Evolutionary conservation across 2,329 filamentous ascomycete species (phyloP).

Genomic region (Penicillium sp.): DNA sequence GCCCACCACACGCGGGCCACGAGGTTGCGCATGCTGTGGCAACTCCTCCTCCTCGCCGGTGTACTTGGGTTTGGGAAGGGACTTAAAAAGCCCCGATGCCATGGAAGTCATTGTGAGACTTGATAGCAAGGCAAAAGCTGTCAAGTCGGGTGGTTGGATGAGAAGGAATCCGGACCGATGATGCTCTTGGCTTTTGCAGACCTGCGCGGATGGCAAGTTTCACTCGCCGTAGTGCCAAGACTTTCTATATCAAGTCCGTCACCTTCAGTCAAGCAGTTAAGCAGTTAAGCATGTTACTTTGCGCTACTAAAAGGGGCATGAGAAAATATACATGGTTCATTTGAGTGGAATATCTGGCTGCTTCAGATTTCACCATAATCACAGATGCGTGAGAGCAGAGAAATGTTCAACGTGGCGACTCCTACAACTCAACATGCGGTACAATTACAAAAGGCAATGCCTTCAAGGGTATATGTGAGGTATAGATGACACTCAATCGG

Average conservation of each 20-base stretch:
- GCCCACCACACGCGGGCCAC: slow-evolving; percentile 76
- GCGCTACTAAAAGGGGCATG: background rate
- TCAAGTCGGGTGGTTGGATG: slow-evolving; percentile 17
- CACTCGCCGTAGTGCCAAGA: slow-evolving; percentile 11
- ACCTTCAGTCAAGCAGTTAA: background rate
- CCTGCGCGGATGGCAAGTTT: slow-evolving; percentile 13
- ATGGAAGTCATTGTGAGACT: slow-evolving; percentile 57
- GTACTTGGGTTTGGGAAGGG: slow-evolving; percentile 85
- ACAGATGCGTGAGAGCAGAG: background rate
- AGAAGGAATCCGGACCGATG: slow-evolving; percentile 17
- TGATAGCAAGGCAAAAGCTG: slow-evolving; percentile 12
- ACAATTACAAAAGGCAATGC: slow-evolving; percentile 16
- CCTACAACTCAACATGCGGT: slow-evolving; percentile 4
- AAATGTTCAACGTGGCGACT: slow-evolving; percentile 2
- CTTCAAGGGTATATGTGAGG: background rate
- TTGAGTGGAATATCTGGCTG: background rate
- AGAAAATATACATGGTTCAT: background rate
- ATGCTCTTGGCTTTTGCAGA: slow-evolving; percentile 20
- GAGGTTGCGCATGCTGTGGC: slow-evolving; percentile 64
- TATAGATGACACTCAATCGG: background rate
- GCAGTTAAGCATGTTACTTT: too few relatives aligned
- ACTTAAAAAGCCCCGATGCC: slow-evolving; percentile 66
- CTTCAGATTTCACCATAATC: background rate
- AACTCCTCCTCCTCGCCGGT: slow-evolving; percentile 82
- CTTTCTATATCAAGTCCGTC: slow-evolving; percentile 4